Percentiles rank a stretch among this genome's conserved stretches.
phyloP scores from a whole-genome alignment of 768 basidiomycete species.

The Trametes villosa region DNA sequence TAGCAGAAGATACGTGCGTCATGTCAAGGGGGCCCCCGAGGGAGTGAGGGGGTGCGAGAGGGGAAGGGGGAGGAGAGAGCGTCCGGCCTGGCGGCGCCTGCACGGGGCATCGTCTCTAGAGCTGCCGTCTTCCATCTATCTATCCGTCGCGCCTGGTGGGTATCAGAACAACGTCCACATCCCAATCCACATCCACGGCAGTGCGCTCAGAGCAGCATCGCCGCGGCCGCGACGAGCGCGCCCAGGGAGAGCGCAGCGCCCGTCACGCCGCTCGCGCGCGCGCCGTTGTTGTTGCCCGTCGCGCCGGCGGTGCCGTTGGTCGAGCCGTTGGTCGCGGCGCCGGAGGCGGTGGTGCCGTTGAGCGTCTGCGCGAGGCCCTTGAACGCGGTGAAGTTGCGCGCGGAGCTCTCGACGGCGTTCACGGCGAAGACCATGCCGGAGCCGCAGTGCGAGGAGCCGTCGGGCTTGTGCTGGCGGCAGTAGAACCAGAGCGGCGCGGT shows the following conservation, averaged over 20 bases:
- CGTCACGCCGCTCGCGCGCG: constrained; percentile 10
- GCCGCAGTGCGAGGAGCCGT: constrained; percentile 40
- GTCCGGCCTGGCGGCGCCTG: constrained; percentile 8
- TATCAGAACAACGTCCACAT: neutral
- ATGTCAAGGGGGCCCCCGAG: neutral
- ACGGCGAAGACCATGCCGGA: constrained; percentile 50
- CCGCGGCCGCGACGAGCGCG: constrained; percentile 28
- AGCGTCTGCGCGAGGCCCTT: constrained; percentile 55
- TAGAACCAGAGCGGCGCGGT: constrained; percentile 64
- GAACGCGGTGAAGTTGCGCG: constrained; percentile 60
- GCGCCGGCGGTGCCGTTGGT: neutral
- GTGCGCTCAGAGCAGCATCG: constrained; percentile 25
- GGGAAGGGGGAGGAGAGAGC: neutral
- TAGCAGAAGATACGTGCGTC: neutral
- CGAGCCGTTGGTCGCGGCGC: neutral
- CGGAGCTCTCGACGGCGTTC: constrained; percentile 56
- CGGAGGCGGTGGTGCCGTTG: constrained; percentile 42
- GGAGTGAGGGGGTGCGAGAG: neutral
- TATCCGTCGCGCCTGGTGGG: too few species aligned
- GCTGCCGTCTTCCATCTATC: neutral
- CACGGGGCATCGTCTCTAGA: constrained; percentile 1
- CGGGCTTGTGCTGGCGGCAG: constrained; percentile 44
- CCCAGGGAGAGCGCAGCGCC: constrained; percentile 29
- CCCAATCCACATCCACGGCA: neutral
- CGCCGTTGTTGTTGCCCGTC: constrained; percentile 12